These are phyloP conservation scores for Suillus discolor DNA, from an alignment of 768 basidiomycete genomes.

Conservation along the genomic window DNA sequence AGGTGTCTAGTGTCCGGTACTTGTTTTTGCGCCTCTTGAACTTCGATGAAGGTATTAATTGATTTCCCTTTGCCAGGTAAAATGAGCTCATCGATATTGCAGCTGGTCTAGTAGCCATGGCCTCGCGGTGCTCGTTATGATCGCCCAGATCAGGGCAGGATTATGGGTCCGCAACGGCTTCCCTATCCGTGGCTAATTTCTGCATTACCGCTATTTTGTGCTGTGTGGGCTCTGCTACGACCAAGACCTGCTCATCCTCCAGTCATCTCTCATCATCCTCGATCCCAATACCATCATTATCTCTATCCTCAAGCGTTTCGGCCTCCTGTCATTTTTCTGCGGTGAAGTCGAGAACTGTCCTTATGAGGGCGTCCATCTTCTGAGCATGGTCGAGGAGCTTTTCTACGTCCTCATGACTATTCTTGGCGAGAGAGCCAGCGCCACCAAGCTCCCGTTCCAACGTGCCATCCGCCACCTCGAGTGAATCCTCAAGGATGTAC, in stretches of 20 bases:
- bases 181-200: conserved; percentile 89
- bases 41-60: conserved; percentile 68
- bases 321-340: conserved; percentile 77
- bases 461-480: conserved; percentile 68
- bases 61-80: conserved; percentile 91
- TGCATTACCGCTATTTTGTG: conserved; percentile 96
- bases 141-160: conserved; percentile 92
- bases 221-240: conserved; percentile 96
- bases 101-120: conserved; percentile 3
- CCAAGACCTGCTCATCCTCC: conserved; percentile 90
- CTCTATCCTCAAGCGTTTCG: conserved; percentile 89
- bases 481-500: too few species aligned
- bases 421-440: conserved; percentile 78
- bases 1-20: conserved; percentile 57
- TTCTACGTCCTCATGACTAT: conserved; percentile 87
- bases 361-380: conserved; percentile 73
- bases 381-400: conserved; percentile 90
- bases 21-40: conserved; percentile 61
- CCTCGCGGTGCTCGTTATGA: conserved; percentile 77
- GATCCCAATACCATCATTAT: conserved; percentile 81
- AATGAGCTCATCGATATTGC: conserved; percentile 24
- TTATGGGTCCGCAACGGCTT: conserved; percentile 99
- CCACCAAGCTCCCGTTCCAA: conserved; percentile 65
- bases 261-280: conserved; percentile 78
- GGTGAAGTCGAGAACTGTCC: conserved; percentile 53